Evolutionary conservation across 176 grass and related monocot species (phyloP).

Genomic region (Musa schizocarpa): DNA sequence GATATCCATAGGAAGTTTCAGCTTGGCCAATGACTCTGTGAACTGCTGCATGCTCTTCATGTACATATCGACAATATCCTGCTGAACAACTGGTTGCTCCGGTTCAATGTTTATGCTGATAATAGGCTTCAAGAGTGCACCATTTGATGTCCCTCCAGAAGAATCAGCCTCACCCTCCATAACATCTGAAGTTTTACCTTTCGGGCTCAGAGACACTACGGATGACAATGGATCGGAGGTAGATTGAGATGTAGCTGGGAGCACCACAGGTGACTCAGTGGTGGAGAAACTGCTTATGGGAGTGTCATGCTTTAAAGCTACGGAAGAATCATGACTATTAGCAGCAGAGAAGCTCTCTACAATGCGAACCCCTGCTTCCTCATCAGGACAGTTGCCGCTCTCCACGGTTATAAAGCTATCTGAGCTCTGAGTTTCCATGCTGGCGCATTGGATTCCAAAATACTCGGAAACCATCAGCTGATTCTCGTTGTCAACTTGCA

Average conservation of each 20-base stretch:
- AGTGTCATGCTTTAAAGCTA: conserved; percentile 28
- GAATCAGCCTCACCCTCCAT: conserved; percentile 65
- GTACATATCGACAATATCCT: conserved; percentile 90
- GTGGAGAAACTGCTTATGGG: conserved; percentile 63
- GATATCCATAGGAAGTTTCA: conserved; percentile 82
- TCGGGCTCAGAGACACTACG: conserved; percentile 26
- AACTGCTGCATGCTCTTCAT: conserved; percentile 99
- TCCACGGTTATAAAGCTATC: conserved; percentile 36
- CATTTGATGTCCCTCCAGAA: conserved; percentile 25
- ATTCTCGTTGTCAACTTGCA: conserved; percentile 71
- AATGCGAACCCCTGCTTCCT: conserved; percentile 22
- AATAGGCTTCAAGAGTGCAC: conserved; percentile 37
- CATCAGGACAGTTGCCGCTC: conserved; percentile 27
- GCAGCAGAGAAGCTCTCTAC: conserved; percentile 31
- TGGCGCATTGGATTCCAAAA: conserved; percentile 38
- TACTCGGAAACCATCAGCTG: conserved; percentile 84
- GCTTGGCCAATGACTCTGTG: conserved; percentile 79
- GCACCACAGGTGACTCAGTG: conserved; percentile 18
- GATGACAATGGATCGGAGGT: conserved; percentile 27
- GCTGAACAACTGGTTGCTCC: conserved; percentile 50
- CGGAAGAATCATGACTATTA: conserved; percentile 30
- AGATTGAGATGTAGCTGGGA: conserved; percentile 20
- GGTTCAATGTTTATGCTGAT: conserved; percentile 47
- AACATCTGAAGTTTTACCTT: conserved; percentile 42
- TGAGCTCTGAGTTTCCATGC: conserved; percentile 43